Evolutionary conservation across 441 rosid genomes (phyloP), one percentile per base, ranked within the genome.

Genomic region (Jatropha podagrica): DNA sequence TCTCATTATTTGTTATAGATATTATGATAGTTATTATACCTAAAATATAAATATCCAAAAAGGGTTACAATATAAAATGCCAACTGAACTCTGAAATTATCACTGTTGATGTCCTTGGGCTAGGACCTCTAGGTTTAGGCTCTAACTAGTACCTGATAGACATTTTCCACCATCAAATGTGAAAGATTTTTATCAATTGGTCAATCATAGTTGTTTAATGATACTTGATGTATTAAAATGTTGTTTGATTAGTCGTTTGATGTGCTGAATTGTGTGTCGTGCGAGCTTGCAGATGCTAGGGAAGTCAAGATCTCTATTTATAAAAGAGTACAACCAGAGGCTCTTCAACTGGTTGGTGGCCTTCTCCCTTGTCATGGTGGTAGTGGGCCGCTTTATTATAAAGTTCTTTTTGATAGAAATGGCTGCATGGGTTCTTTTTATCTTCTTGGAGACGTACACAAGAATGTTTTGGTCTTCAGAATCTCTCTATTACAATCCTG

Each of bases 401-500:
- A 96, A 94, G 76, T 96, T 96, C 82, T 85, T 96, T 72, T 73
- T 96, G 85, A 68, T 96, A 62, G 99, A 96, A 88, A 88, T 96
- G 86, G 97, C 89, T 4, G 98, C 97, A 3, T 96, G 99, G 99
- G 65, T 92, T 78, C 91, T 94, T 56, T 96, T 96, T 59, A 94
- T 96, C 84, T 96, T 96, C 93, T 74, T 94, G 82, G 99, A 96
- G 90, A 94, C 97, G 1, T 96, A 93, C 81, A 92, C 97, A 2
- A 88, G 99, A 78, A 84, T 96, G 97, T 94, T 96, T 74, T 96
- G 99, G 99, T 86, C 99, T 18, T 94, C 97, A 10, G 99, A 96
- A 77, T 82, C 97, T 73, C 97, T 96, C 41, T 96, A 92, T 82
- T 96, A 94, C 89, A 94, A 96, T 73, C 97, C 97, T 7, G 85